These are phyloP conservation scores for Colletotrichum viniferum DNA, from an alignment of 2,329 filamentous ascomycete genomes.

Conservation along the genomic window DNA sequence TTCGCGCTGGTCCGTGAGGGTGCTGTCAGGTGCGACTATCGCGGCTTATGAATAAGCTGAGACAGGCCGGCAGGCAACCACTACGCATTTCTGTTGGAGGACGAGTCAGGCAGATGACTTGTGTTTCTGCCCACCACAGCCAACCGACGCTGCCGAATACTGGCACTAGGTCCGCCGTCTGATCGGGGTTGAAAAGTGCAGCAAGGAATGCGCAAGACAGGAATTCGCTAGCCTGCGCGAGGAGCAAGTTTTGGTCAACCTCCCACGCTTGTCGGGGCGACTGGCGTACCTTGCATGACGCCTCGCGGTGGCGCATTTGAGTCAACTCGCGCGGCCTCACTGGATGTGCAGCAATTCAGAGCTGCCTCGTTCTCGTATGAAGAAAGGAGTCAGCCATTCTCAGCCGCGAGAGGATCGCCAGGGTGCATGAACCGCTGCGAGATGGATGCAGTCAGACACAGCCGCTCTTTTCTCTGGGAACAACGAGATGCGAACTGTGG, in stretches of 20 bases:
- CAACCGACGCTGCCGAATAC: conserved; percentile 11
- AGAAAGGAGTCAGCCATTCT: not conserved
- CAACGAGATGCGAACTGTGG: not conserved
- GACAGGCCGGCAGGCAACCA: conserved; percentile 17
- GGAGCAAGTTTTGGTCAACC: conserved; percentile 10
- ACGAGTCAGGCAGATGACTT: conserved; percentile 17
- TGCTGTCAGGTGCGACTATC: conserved; percentile 15
- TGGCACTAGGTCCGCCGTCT: not conserved
- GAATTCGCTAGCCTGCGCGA: not conserved
- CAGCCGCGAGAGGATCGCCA: conserved; percentile 1
- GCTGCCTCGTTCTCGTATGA: not conserved
- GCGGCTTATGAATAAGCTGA: conserved; percentile 23
- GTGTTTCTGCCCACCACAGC: conserved; percentile 5
- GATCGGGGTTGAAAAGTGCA: not conserved
- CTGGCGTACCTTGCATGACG: conserved; percentile 28
- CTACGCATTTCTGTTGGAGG: conserved; percentile 6
- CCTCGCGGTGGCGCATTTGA: conserved; percentile 23
- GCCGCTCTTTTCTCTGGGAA: not conserved
- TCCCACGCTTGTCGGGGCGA: not conserved
- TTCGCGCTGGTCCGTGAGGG: conserved; percentile 17
- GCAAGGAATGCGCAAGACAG: conserved; percentile 12
- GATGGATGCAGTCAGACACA: not conserved
- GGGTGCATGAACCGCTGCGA: conserved; percentile 18
- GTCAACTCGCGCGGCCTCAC: conserved; percentile 1
- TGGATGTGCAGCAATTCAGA: not conserved